These are phyloP conservation scores for Aspergillus piperis DNA, from an alignment of 2,329 filamentous ascomycete genomes.

Conservation along the genomic window DNA sequence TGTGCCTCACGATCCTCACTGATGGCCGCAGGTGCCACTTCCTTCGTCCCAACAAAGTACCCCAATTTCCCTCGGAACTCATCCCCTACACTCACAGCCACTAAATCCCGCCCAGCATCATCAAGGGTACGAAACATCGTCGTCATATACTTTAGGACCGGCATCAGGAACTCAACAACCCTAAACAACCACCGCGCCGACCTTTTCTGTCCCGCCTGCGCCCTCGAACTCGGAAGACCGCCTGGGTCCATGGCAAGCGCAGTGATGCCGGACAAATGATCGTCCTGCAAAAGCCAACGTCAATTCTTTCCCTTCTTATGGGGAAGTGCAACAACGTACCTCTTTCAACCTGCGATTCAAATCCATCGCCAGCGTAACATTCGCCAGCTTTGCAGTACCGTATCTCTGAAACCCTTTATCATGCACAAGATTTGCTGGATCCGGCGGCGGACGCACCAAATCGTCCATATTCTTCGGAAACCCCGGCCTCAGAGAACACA, in stretches of 20 bases:
- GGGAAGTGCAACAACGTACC: slow-evolving; percentile 16
- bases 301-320: neutral
- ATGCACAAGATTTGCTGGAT: slow-evolving; percentile 33
- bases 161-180: slow-evolving; percentile 19
- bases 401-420: slow-evolving; percentile 49
- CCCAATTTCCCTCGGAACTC: slow-evolving; percentile 17
- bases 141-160: slow-evolving; percentile 20
- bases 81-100: slow-evolving; percentile 16
- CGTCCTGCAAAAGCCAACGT: slow-evolving; percentile 20
- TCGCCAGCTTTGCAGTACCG: slow-evolving; percentile 46
- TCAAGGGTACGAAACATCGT: slow-evolving; percentile 17
- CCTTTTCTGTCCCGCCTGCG: slow-evolving; percentile 19
- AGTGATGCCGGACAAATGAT: slow-evolving; percentile 29
- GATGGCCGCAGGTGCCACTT: neutral
- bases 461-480: slow-evolving; percentile 41
- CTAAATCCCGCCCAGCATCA: slow-evolving; percentile 24
- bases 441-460: slow-evolving; percentile 37
- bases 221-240: slow-evolving; percentile 22
- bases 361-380: slow-evolving; percentile 45
- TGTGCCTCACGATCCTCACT: slow-evolving; percentile 11
- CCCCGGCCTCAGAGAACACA: slow-evolving; percentile 40
- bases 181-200: slow-evolving; percentile 12
- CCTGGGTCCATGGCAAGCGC: slow-evolving; percentile 39
- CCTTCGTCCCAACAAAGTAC: slow-evolving; percentile 19
- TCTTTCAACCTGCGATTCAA: slow-evolving; percentile 38